phyloP scores from a whole-genome alignment of 495 filamentous ascomycete genomes.

The Penicillium goetzii region DNA sequence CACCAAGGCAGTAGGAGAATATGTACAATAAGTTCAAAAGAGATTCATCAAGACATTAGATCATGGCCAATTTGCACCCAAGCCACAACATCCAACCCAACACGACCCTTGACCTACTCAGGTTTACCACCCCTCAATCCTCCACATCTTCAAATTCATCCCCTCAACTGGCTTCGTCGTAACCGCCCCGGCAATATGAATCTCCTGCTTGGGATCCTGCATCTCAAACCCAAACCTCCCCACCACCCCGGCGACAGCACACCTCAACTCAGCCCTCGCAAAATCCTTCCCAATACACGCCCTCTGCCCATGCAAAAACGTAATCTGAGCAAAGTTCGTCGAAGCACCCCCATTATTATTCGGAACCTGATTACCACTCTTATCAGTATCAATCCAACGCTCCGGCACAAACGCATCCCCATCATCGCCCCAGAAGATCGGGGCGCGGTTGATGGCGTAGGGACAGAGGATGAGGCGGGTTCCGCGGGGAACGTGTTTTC shows the following conservation, averaged over 20 bases:
- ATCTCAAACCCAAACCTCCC: slow-evolving; percentile 54
- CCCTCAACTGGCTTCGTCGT: slow-evolving; percentile 69
- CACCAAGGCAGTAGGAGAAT: too few relatives aligned
- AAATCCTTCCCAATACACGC: slow-evolving; percentile 57
- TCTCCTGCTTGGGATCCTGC: slow-evolving; percentile 60
- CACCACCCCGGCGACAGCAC: slow-evolving; percentile 42
- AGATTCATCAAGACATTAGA: neutral
- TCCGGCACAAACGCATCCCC: slow-evolving; percentile 50
- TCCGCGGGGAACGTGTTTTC: slow-evolving; percentile 49
- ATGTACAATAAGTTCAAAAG: too few relatives aligned
- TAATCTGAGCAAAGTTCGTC: slow-evolving; percentile 53
- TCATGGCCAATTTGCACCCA: neutral
- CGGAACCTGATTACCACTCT: slow-evolving; percentile 27
- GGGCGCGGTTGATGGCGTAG: slow-evolving; percentile 45
- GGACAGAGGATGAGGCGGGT: slow-evolving; percentile 50
- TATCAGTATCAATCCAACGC: slow-evolving; percentile 54
- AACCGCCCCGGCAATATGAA: slow-evolving; percentile 63
- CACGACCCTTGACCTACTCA: too few relatives aligned
- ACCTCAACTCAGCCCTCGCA: slow-evolving; percentile 46
- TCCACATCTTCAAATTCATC: slow-evolving; percentile 61
- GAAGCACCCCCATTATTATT: slow-evolving; percentile 46
- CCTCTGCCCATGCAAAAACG: slow-evolving; percentile 53
- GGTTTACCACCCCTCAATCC: slow-evolving; percentile 65
- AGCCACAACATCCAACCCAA: too few relatives aligned
- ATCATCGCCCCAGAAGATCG: slow-evolving; percentile 46